phyloP scores from a whole-genome alignment of 495 filamentous ascomycete genomes.

The Tuber indicum region DNA sequence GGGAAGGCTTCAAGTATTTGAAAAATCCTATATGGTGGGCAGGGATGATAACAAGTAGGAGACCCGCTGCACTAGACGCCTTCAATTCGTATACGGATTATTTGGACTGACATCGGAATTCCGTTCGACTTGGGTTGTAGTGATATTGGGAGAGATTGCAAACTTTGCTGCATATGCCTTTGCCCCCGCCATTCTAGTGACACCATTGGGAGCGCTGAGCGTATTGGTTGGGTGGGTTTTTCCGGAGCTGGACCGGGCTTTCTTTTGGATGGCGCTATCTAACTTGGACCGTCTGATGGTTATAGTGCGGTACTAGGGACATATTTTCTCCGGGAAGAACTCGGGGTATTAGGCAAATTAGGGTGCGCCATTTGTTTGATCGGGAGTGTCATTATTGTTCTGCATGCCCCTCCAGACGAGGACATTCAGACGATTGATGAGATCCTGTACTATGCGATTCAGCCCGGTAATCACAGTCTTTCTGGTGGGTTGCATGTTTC shows the following conservation, averaged over 20 bases:
- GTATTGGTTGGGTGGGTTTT: conserved; percentile 73
- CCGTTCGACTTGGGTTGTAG: conserved; percentile 47
- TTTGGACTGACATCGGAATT: conserved; percentile 15
- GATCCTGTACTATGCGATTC: conserved; percentile 79
- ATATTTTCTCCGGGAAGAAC: conserved; percentile 82
- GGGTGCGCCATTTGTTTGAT: conserved; percentile 95
- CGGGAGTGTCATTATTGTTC: conserved; percentile 92
- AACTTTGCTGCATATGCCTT: conserved; percentile 99
- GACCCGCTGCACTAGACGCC: conserved; percentile 1
- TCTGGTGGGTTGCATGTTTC: conserved; percentile 1
- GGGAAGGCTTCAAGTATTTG: conserved; percentile 90
- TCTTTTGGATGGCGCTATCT: conserved; percentile 4
- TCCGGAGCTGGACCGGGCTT: not conserved
- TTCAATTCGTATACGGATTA: not conserved
- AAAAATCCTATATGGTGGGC: conserved; percentile 92
- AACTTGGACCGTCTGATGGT: conserved; percentile 11
- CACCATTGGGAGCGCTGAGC: conserved; percentile 83
- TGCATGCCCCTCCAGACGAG: conserved; percentile 92
- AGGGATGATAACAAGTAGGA: conserved; percentile 77
- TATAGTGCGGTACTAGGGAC: conserved; percentile 76
- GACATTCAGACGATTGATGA: conserved; percentile 80
- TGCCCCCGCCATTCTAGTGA: conserved; percentile 93
- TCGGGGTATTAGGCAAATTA: conserved; percentile 83
- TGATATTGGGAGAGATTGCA: conserved; percentile 78
- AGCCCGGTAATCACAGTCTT: conserved; percentile 58